Evolutionary conservation across 2,329 filamentous ascomycete genomes (phyloP), one percentile per base, ranked within the genome.

Genomic region (Aureobasidium sp.): DNA sequence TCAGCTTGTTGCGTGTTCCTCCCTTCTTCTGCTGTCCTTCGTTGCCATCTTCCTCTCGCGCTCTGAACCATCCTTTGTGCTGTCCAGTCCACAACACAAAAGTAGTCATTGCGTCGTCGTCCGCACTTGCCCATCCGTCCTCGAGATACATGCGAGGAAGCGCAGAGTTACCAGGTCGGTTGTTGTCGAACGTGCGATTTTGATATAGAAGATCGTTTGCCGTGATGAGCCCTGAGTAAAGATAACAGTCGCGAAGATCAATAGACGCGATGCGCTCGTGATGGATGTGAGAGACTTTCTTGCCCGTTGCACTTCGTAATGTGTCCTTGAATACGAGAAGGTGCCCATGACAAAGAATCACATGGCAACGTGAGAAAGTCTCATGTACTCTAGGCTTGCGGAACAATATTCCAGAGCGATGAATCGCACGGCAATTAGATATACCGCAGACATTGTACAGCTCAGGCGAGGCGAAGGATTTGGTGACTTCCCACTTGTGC

Each of bases 381-480:
- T 80, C 77, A 65, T 85, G 85, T 32, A 84, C 80, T 17, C 84
- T 80, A 1, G 84, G 84, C 68, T 88, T 88, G 57, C 83, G 80
- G 71, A 85, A 88, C 1, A 88, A 76, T 20, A 79, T 74, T 2
- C 86, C 86, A 37, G 83, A 83, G 72, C 87, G 81, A 78, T 79
- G 76, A 60, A 88, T 83, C 20, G 82, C 77, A 46, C 86, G 82
- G 69, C 86, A 88, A 41, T 78, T 79, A 12, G 82, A 79, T 26
- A 88, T 80, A n/a, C 82, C 80, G 70, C 86, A 88, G 75, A 88
- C 80, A 70, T 88, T 85, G 75, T 87, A 87, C n/a, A 88, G 73
- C 42, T 82, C 75, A 1, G 85, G 81, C 1, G 81, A 86, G n/a
- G 85, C 84, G 66, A 81, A 81, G 1, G 84, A 82, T 65, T 85